phyloP scores from a whole-genome alignment of 176 grass and related monocot genomes.

The Bromus sterilis region DNA sequence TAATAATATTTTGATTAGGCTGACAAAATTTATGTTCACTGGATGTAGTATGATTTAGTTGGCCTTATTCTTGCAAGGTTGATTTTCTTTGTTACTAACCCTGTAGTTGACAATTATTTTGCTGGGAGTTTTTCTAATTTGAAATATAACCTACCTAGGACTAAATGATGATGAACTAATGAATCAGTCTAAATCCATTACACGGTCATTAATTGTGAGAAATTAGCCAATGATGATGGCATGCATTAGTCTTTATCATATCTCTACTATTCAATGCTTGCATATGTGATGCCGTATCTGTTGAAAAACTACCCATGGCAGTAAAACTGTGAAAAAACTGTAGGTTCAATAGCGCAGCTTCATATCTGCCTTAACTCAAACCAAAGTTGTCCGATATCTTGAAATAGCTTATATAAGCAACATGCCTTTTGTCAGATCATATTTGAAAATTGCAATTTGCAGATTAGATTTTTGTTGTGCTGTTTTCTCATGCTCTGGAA shows the following conservation, averaged over 20 bases:
- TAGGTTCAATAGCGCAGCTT: not conserved
- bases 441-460: not conserved
- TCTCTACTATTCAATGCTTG: not conserved
- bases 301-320: not conserved
- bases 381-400: not conserved
- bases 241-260: not conserved
- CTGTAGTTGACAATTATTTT: not conserved
- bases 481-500: not conserved
- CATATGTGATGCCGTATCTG: not conserved
- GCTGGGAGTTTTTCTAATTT: not conserved
- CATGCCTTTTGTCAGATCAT: not conserved
- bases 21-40: too few species aligned
- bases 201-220: not conserved
- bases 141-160: not conserved
- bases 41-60: not conserved
- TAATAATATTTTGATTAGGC: not conserved
- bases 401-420: not conserved
- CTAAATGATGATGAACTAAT: not conserved
- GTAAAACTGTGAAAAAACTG: not conserved
- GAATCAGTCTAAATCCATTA: not conserved
- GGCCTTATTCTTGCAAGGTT: not conserved
- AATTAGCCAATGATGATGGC: not conserved
- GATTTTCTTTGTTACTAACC: not conserved
- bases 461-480: not conserved
- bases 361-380: not conserved